phyloP scores from a whole-genome alignment of 306 rosid genomes.

The Cicer judaicum region DNA sequence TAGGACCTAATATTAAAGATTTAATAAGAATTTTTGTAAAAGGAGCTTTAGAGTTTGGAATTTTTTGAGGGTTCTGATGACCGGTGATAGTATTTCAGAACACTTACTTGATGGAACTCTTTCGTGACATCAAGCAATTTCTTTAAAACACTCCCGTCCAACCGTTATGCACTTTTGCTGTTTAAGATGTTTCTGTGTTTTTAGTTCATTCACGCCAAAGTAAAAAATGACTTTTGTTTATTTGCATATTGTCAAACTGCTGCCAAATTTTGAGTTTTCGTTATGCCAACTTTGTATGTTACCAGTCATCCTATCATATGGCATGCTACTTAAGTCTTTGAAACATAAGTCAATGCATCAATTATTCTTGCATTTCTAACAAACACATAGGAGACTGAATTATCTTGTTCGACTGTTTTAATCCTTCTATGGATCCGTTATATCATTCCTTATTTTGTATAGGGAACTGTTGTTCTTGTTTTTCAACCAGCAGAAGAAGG shows the following conservation, averaged over 20 bases:
- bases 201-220: slow-evolving; percentile 18
- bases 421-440: slow-evolving; percentile 20
- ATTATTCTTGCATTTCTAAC: slow-evolving; percentile 7
- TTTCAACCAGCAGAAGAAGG: slow-evolving; percentile 22
- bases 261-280: neutral
- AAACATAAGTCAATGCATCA: slow-evolving; percentile 5
- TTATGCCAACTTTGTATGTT: slow-evolving; percentile 9
- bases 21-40: too few relatives aligned
- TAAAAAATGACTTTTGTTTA: neutral
- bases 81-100: neutral
- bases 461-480: slow-evolving; percentile 21
- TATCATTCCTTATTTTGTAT: slow-evolving; percentile 1
- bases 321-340: neutral
- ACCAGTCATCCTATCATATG: slow-evolving; percentile 13
- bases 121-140: neutral
- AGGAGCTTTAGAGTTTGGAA: too few relatives aligned
- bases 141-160: neutral
- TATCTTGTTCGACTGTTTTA: slow-evolving; percentile 26
- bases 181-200: slow-evolving; percentile 10
- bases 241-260: too few relatives aligned
- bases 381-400: slow-evolving; percentile 6
- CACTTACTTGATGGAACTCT: neutral
- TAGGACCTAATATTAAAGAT: too few relatives aligned
- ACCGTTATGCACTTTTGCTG: neutral
- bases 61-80: neutral